Conservation (phyloP, 2,329 filamentous ascomycete species). For the Corynespora cassiicola region DNA sequence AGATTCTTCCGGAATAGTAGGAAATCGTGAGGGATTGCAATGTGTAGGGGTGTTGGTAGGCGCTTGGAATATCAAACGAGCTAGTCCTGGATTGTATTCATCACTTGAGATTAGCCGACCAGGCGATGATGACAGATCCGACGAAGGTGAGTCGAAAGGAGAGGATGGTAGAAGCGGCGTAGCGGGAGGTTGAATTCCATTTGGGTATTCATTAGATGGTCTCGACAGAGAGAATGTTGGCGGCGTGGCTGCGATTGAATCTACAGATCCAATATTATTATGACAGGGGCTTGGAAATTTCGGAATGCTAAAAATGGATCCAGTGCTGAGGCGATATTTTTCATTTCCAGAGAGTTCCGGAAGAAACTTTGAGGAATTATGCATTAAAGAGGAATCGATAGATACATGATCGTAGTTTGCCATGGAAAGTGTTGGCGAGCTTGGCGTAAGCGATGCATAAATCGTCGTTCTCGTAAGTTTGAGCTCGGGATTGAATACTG, state of each 20-base stretch:
- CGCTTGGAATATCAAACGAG: conserved; percentile 25
- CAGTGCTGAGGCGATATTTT: conserved; percentile 29
- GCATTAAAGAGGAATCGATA: conserved; percentile 20
- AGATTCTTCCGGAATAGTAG: conserved; percentile 31
- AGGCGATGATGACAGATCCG: conserved; percentile 12
- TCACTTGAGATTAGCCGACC: conserved; percentile 6
- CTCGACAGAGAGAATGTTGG: conserved; percentile 63
- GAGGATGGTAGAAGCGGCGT: conserved; percentile 25
- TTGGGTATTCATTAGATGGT: conserved; percentile 13
- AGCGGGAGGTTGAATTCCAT: conserved; percentile 12
- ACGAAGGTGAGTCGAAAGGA: conserved; percentile 24
- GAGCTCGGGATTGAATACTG: conserved; percentile 44
- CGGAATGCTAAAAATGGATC: conserved; percentile 44
- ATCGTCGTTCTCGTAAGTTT: conserved; percentile 39
- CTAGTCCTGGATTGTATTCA: conserved; percentile 26
- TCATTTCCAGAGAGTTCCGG: conserved; percentile 15
- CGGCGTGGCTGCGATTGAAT: conserved; percentile 53
- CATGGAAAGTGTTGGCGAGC: conserved; percentile 48
- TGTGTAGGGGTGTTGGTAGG: conserved; percentile 16
- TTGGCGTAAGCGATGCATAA: conserved; percentile 48
- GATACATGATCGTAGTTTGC: conserved; percentile 36
- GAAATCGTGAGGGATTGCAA: conserved; percentile 30
- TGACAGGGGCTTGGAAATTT: conserved; percentile 78
- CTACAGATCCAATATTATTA: conserved; percentile 76
- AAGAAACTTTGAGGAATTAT: conserved; percentile 11